Percentiles rank a stretch among this genome's conserved stretches.
Evolutionary conservation across 805 yeast species (phyloP).

Genomic region (Kodamaea jinghongensis): DNA sequence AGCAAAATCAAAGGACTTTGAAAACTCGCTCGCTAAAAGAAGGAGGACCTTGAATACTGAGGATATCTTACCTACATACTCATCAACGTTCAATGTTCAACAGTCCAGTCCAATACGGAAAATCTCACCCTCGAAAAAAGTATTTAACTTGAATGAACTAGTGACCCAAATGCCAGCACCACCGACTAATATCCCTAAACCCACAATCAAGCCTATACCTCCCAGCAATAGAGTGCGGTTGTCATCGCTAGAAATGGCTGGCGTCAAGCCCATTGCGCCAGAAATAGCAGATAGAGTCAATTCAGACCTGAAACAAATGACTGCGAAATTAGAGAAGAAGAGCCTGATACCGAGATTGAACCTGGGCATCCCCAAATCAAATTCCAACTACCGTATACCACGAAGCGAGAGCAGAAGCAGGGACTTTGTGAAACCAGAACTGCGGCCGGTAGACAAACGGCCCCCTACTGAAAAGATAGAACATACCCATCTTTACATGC

Average conservation of each 20-base stretch:
- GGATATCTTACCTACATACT: constrained; percentile 18
- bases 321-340: too few relatives aligned
- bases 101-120: constrained; percentile 18
- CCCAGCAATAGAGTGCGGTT: constrained; percentile 23
- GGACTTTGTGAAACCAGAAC: too few relatives aligned
- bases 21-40: constrained; percentile 24
- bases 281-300: too few relatives aligned
- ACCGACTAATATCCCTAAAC: constrained; percentile 1
- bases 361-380: too few relatives aligned
- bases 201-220: constrained; percentile 26
- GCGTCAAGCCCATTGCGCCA: constrained; percentile 15
- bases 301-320: too few relatives aligned
- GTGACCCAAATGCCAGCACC: neutral
- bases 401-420: too few relatives aligned
- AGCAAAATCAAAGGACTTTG: neutral
- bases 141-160: constrained; percentile 31
- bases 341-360: too few relatives aligned
- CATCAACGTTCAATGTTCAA: constrained; percentile 3
- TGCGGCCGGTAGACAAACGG: too few relatives aligned
- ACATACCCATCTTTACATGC: constrained; percentile 9
- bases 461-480: too few relatives aligned
- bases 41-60: constrained; percentile 43
- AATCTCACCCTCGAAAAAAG: constrained; percentile 42
- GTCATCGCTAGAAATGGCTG: constrained; percentile 36
- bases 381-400: too few relatives aligned